Conservation (phyloP, 495 filamentous ascomycete species). For the Penicillium alfredii region DNA sequence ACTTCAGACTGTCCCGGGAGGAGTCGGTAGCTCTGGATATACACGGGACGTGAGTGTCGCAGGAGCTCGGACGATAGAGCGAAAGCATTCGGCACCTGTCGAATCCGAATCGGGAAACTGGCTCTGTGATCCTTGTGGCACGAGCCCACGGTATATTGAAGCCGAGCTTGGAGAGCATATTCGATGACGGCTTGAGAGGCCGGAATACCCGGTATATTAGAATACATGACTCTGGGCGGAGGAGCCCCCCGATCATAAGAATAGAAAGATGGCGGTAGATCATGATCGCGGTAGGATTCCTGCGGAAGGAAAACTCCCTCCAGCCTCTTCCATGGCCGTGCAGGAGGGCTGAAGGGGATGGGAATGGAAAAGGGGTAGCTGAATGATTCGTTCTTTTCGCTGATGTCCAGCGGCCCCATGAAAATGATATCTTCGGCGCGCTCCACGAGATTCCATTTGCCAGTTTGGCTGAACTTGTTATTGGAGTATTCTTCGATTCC, state of each 20-base stretch:
- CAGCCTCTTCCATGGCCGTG: not conserved
- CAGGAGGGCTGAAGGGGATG: not conserved
- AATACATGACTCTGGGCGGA: too few species aligned
- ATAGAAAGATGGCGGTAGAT: constrained; percentile 1
- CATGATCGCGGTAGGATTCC: not conserved
- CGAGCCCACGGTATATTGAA: constrained; percentile 1
- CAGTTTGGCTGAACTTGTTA: not conserved
- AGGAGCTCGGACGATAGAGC: not conserved
- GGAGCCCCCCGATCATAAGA: not conserved
- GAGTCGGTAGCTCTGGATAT: not conserved
- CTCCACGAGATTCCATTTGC: not conserved
- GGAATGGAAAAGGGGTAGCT: constrained; percentile 3
- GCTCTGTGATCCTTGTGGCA: not conserved
- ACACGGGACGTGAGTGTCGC: not conserved
- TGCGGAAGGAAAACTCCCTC: constrained; percentile 1
- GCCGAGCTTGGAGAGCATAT: constrained; percentile 7
- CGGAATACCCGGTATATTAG: too few species aligned
- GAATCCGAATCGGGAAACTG: constrained; percentile 4
- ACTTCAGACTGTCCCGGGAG: not conserved
- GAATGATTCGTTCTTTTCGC: constrained; percentile 1
- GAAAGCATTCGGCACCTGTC: not conserved
- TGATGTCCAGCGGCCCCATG: constrained; percentile 1
- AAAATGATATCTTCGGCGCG: not conserved
- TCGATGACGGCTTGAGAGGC: constrained; percentile 1
- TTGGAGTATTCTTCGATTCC: not conserved